Conservation (phyloP, 2,329 filamentous ascomycete species). For the Biscogniauxia mediterranea region DNA sequence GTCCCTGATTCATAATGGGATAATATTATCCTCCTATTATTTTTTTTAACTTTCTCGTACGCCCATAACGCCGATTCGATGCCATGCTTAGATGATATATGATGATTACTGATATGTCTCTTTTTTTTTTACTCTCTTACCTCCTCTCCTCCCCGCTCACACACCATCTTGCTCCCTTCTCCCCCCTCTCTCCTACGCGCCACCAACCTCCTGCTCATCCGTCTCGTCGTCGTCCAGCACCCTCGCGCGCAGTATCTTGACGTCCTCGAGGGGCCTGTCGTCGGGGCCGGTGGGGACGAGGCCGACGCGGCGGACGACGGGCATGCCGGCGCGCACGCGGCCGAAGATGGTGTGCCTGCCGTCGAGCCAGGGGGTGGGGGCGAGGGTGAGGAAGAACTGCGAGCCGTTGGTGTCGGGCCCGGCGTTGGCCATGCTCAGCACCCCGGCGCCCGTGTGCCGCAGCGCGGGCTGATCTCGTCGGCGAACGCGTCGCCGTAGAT, state of each 20-base stretch:
- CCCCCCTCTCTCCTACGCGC: conserved; percentile 26
- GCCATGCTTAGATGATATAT: conserved; percentile 2
- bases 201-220: too few species aligned
- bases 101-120: conserved; percentile 12
- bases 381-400: conserved; percentile 95
- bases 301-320: conserved; percentile 83
- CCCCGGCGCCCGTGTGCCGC: conserved; percentile 88
- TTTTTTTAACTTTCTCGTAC: neutral
- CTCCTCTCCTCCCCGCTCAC: neutral
- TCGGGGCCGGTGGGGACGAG: conserved; percentile 79
- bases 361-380: conserved; percentile 93
- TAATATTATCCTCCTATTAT: too few species aligned
- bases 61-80: neutral
- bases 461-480: conserved; percentile 78
- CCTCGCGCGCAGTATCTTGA: conserved; percentile 74
- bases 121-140: neutral
- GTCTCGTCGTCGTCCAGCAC: conserved; percentile 58
- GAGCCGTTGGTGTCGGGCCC: conserved; percentile 91
- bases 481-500: conserved; percentile 94
- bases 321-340: conserved; percentile 78
- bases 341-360: conserved; percentile 98
- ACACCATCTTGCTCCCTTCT: neutral
- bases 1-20: conserved; percentile 9
- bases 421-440: conserved; percentile 96
- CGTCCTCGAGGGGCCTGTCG: conserved; percentile 77